Conservation (phyloP, 1,284 basidiomycete genomes). For the Ganoderma sinense region DNA sequence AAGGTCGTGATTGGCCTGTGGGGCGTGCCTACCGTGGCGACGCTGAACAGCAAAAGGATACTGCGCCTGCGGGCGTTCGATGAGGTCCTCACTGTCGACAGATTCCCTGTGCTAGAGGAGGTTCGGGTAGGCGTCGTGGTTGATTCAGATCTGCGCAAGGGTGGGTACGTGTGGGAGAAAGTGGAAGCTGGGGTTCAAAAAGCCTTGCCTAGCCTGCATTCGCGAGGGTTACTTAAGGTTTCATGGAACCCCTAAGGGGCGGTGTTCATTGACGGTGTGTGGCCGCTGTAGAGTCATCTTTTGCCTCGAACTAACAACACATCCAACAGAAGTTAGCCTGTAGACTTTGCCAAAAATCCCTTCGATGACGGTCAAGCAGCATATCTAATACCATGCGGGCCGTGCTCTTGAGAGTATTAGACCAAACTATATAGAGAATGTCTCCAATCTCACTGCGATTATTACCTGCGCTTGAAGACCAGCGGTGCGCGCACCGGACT, state of each 20-base stretch:
- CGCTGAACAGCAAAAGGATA: neutral
- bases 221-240: neutral
- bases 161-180: neutral
- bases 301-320: no score
- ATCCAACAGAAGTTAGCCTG: no score
- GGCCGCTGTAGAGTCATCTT: no score
- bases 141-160: neutral
- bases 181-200: neutral
- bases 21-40: neutral
- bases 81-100: neutral
- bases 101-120: neutral
- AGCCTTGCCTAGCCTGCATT: neutral
- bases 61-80: slow-evolving; percentile 4
- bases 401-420: no score
- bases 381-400: no score
- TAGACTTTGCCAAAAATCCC: no score
- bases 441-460: no score
- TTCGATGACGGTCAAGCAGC: no score
- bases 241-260: neutral
- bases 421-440: no score
- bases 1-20: neutral
- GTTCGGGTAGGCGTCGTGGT: neutral
- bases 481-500: slow-evolving; percentile 28
- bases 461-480: slow-evolving; percentile 25
- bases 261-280: no score